Base-by-base conservation (phyloP, 768 basidiomycete species). In the Lactarius hatsudake region DNA sequence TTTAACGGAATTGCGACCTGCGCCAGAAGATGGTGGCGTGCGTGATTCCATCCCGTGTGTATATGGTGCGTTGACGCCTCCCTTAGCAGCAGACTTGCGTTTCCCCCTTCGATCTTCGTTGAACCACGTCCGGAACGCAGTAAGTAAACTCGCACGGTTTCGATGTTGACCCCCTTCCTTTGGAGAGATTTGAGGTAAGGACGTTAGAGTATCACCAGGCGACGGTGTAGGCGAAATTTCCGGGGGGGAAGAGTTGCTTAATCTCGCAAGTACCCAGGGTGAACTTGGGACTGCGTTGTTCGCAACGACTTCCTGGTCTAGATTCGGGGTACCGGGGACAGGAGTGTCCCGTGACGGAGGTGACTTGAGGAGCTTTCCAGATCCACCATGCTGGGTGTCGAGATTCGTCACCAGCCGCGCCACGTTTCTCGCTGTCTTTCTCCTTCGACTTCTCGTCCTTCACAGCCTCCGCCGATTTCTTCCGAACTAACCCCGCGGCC, bases 21-120 rank as follows among this genome's bases (percentile, higher is more conserved):
- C 26, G 26, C 60, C 67, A 20, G 70, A 56, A 13, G 71, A 43
- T 23, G 69, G 56, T 20, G 62, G 59, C 17, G 65, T 36, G 2
- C 69, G 59, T 7, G 69, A 40, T 43, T 65, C 69, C 36, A 65
- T 68, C n/a, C 55, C 67, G 26, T 64, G 64, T 18, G 34, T 42
- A 23, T 48, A 61, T 43, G 69, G 62, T 18, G 23, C 48, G 43
- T 62, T 56, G 48, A 26, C 60, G 20, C 58, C 58, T 26, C 70
- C 62, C 53, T 74, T 53, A 62, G 69, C 28, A 57, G 63, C 36
- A 34, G 74, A 87, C 76, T 91, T 91, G 61, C 91, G 84, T 79
- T 96, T 96, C 5, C 93, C 88, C 74, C 93, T 94, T 70, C 84
- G 83, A 69, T 95, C 95, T 68, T 97, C 94, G 67, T 94, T 86